Evolutionary conservation across 2,329 filamentous ascomycete genomes (phyloP).

Genomic region (Didymella segeticola): DNA sequence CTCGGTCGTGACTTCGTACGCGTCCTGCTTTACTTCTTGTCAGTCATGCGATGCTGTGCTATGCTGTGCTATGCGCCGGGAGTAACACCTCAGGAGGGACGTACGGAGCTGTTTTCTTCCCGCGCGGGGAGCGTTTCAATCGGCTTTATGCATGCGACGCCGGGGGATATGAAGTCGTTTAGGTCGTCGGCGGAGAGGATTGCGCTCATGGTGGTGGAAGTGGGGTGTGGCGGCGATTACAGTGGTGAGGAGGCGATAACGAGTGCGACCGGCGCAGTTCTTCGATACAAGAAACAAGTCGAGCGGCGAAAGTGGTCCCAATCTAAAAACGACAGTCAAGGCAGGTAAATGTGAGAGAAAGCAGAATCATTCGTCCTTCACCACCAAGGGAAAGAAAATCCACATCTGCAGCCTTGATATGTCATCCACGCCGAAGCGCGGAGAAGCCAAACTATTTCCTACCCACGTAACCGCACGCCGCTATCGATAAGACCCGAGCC

Average conservation of each 20-base stretch:
- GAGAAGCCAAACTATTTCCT: slow-evolving; percentile 30
- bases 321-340: slow-evolving; percentile 7
- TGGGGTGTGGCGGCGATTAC: slow-evolving; percentile 19
- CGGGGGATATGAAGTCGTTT: slow-evolving; percentile 98
- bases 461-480: slow-evolving; percentile 25
- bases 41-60: no score
- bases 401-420: slow-evolving; percentile 4
- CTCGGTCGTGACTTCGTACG: slow-evolving; percentile 91
- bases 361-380: no score
- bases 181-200: slow-evolving; percentile 96
- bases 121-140: slow-evolving; percentile 82
- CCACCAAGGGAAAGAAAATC: slow-evolving; percentile 1
- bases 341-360: no score
- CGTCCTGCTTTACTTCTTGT: no score
- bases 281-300: not conserved
- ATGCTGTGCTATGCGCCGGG: slow-evolving; percentile 25
- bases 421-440: slow-evolving; percentile 27
- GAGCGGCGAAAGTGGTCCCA: not conserved
- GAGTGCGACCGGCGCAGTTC: slow-evolving; percentile 19
- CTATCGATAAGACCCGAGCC: slow-evolving; percentile 49
- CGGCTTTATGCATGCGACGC: slow-evolving; percentile 97
- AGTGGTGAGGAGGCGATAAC: no score
- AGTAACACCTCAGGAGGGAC: slow-evolving; percentile 10
- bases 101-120: slow-evolving; percentile 55
- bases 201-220: slow-evolving; percentile 75